Evolutionary conservation across 208 protist species (phyloP), one percentile per base, ranked within the genome.

Genomic region (Leishmania aethiopica): DNA sequence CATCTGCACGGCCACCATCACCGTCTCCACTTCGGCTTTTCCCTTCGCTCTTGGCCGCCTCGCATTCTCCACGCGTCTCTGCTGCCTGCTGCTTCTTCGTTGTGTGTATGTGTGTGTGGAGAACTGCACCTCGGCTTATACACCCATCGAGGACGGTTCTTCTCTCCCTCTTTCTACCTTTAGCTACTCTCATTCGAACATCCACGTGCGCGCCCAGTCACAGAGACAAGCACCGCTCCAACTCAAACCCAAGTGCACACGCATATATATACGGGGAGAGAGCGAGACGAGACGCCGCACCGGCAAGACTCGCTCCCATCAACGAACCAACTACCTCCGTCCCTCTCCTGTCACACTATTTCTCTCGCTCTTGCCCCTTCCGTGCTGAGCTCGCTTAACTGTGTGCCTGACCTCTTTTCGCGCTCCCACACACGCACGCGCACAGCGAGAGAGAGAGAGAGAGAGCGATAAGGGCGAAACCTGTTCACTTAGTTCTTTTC

Each of bases 41-140:
- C 35, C 47, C n/a, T 57, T 47, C 53, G 15, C 47, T 75, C 53
- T 79, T 72, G 17, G 0, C 32, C 22, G 45, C 35, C 70, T 72
- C 62, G 28, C 55, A 25, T 35, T 35, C 37, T 55, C n/a, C 13
- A n/a, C 35, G 40, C 59, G 15, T 72, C 76, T 6, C 8, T 32
- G 35, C 45, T 47, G 59, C 19, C 55, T 25, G 59, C 59, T 1
- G 5, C 28, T 64, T 80, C 49, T 70, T 40, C 59, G 25, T 47
- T 78, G 55, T 84, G 51, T 83, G 74, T 62, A 11, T 55, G 47
- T 79, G n/a, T 75, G 64, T 17, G 55, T 49, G 22, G 0, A 19
- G 51, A 62, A 11, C 25, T 32, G 57, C 25, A n/a, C 57, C 57
- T 62, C 57, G 57, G 11, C 57, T n/a, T 62, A 62, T 62, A 62